Percentiles rank a stretch among this genome's conserved stretches.
phyloP scores from a whole-genome alignment of 345 rosid species.

The Cardamine resedifolia region DNA sequence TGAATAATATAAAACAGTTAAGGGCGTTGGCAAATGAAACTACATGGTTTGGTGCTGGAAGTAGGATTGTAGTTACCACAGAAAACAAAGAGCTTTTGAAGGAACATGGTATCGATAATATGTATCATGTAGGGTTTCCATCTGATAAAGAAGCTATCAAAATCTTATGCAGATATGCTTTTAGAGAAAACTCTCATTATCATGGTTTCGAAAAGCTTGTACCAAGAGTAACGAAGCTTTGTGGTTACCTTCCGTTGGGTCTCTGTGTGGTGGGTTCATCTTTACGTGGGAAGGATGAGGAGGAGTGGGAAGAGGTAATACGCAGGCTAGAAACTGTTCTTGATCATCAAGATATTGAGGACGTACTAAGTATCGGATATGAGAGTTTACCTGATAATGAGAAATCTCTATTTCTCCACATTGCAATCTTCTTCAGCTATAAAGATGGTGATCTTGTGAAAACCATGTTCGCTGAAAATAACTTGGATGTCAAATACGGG shows the following conservation, averaged over 20 bases:
- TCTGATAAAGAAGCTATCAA: neutral
- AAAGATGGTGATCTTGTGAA: neutral
- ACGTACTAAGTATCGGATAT: constrained; percentile 26
- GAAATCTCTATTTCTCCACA: constrained; percentile 35
- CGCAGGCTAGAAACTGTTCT: neutral
- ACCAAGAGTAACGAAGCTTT: neutral
- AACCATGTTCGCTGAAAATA: neutral
- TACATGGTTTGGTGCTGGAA: constrained; percentile 18
- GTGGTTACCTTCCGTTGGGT: neutral
- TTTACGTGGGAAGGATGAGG: neutral
- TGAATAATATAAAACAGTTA: neutral
- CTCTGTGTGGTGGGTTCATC: constrained; percentile 2
- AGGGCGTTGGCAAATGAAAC: neutral
- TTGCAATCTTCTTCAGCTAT: constrained; percentile 38
- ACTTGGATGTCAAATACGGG: neutral
- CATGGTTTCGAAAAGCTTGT: neutral
- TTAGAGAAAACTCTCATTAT: neutral
- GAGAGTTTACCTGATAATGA: constrained; percentile 25
- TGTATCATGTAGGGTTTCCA: neutral
- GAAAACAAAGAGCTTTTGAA: neutral
- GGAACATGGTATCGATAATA: neutral
- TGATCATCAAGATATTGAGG: constrained; percentile 13
- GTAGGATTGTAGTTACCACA: constrained; percentile 3
- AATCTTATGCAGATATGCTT: constrained; percentile 8
- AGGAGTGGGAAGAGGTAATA: neutral